These are phyloP conservation scores for Vitis hybrid DNA, from an alignment of 177 flowering plant genomes.

Conservation along the genomic window DNA sequence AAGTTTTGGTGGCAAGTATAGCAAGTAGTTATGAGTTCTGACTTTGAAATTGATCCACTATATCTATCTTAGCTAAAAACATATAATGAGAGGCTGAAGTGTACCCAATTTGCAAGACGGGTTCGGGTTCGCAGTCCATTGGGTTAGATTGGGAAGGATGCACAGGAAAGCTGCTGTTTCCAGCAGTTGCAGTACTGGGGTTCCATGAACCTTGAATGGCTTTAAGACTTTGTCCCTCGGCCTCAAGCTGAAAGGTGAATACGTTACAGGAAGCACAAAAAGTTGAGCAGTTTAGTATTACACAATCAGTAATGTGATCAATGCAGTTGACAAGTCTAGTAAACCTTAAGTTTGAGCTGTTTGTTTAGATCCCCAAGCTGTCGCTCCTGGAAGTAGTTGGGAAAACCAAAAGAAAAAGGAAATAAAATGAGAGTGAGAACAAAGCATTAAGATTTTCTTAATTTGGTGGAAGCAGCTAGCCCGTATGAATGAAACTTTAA, in stretches of 20 bases:
- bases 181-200: slow-evolving; percentile 33
- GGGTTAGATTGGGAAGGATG: slow-evolving; percentile 47
- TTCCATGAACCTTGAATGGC: slow-evolving; percentile 55
- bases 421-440: background rate
- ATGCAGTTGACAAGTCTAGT: slow-evolving; percentile 13
- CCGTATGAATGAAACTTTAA: background rate
- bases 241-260: slow-evolving; percentile 47
- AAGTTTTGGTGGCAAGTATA: too few relatives aligned
- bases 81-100: background rate
- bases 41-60: too few relatives aligned
- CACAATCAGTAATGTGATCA: background rate
- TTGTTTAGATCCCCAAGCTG: slow-evolving; percentile 85
- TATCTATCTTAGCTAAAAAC: too few relatives aligned
- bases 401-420: background rate
- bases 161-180: slow-evolving; percentile 35
- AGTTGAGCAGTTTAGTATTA: background rate
- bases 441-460: background rate
- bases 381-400: slow-evolving; percentile 57
- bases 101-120: slow-evolving; percentile 78
- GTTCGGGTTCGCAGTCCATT: slow-evolving; percentile 58
- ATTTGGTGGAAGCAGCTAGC: background rate
- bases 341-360: slow-evolving; percentile 75
- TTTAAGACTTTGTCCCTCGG: slow-evolving; percentile 53
- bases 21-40: too few relatives aligned
- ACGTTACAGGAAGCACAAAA: background rate